Base-by-base conservation (phyloP, 2,329 filamentous ascomycete species). In the Arthrobotrys megalospora region DNA sequence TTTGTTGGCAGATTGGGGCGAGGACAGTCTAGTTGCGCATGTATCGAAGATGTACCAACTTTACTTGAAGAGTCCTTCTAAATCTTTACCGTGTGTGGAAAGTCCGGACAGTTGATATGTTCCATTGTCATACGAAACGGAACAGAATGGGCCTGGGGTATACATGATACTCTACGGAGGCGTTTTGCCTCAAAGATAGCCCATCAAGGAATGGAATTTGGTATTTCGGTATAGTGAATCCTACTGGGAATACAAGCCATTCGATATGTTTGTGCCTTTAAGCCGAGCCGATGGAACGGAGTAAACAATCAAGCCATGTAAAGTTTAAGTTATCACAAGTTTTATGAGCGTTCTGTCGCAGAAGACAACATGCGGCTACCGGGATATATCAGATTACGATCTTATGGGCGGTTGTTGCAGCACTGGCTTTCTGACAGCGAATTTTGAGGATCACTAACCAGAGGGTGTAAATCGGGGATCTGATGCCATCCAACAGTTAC, bases 341-440 rank as follows among this genome's bases (percentile, higher is more conserved):
- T 67, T 77, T 32, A 71, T 62, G 62, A 62, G 73, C 66, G 60
- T 70, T 43, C 43, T 65, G 48, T 76, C 50, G 65, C 69, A 73
- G 16, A 63, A 47, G 58, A 14, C 38, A 60, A 24, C 41, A 48
- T 77, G 73, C 73, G 70, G 38, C 32, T 62, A 28, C 73, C 28
- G n/a, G 70, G 70, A 32, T 52, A 16, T 36, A 64, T 58, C 24
- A 50, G 38, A 60, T 68, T 67, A 45, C 14, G 70, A 67, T 67
- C 50, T 63, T 75, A 67, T 60, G 70, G 55, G 70, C 70, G 70
- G 62, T 52, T 75, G 53, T 75, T 75, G 70, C 70, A 75, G 70
- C 38, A 52, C 16, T 41, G 43, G 43, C 45, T 73, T 70, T 73
- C 60, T 73, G 41, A 73, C 70, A 41, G 62, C 52, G 70, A 48